phyloP scores from a whole-genome alignment of 2,329 filamentous ascomycete genomes.

The Pseudogymnoascus verrucosus region DNA sequence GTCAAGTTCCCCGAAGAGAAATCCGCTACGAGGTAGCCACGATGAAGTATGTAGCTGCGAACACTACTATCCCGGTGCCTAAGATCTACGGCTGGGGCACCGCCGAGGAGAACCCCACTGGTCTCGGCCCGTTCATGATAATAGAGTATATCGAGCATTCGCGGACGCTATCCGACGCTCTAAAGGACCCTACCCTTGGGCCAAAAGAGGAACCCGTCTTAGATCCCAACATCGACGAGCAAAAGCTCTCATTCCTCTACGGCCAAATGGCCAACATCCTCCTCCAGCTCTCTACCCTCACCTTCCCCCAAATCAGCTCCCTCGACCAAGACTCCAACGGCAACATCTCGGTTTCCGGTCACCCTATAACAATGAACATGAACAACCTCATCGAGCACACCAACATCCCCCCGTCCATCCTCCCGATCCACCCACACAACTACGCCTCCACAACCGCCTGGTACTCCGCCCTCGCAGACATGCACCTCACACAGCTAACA shows the following conservation, averaged over 20 bases:
- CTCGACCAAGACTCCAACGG: constrained; percentile 24
- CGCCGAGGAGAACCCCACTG: constrained; percentile 13
- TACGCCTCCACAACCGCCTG: background rate
- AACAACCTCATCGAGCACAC: constrained; percentile 29
- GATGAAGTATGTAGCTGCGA: constrained; percentile 17
- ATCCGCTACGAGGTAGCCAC: constrained; percentile 23
- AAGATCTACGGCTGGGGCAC: constrained; percentile 19
- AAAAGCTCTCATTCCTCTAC: constrained; percentile 30
- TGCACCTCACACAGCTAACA: constrained; percentile 24
- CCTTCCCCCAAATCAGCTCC: constrained; percentile 34
- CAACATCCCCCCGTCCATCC: constrained; percentile 15
- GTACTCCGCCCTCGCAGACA: constrained; percentile 17
- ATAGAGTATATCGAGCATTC: constrained; percentile 27
- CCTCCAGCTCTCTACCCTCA: constrained; percentile 31
- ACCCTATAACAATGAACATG: constrained; percentile 37
- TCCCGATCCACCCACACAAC: background rate
- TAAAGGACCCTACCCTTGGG: constrained; percentile 17
- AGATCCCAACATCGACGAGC: constrained; percentile 28
- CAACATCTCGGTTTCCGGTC: constrained; percentile 23
- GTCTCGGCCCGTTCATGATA: constrained; percentile 29
- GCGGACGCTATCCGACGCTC: constrained; percentile 17
- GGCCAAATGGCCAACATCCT: constrained; percentile 34
- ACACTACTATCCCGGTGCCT: constrained; percentile 23
- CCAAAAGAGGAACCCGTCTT: constrained; percentile 25
- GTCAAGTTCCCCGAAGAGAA: constrained; percentile 15